Conservation (phyloP, 768 basidiomycete species). For the Trametes punicea region DNA sequence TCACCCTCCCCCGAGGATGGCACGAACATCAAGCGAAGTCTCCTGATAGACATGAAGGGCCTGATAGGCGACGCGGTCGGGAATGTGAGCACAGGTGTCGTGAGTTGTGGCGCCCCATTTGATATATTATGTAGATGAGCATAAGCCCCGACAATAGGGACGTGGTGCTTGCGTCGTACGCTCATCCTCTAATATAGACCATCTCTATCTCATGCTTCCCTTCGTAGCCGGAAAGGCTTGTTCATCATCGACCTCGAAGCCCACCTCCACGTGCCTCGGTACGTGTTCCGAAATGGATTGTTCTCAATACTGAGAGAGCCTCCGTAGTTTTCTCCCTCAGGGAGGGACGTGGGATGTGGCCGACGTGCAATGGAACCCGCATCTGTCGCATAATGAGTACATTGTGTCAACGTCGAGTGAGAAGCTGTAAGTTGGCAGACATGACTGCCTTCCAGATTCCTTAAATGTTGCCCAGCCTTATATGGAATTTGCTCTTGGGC, state of each 20-base stretch:
- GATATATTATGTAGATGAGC: constrained; percentile 63
- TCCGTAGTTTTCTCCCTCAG: constrained; percentile 74
- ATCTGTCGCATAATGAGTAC: constrained; percentile 68
- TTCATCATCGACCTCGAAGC: constrained; percentile 94
- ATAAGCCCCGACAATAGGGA: constrained; percentile 88
- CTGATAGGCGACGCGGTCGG: constrained; percentile 81
- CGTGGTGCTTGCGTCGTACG: constrained; percentile 85
- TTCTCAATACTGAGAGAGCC: background rate
- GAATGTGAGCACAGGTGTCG: constrained; percentile 52
- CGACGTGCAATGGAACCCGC: constrained; percentile 92
- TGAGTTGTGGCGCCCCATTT: constrained; percentile 25
- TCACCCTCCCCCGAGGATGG: constrained; percentile 48
- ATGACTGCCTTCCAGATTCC: background rate
- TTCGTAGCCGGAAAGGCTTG: constrained; percentile 70
- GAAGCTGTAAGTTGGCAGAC: constrained; percentile 69
- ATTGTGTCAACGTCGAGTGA: constrained; percentile 87
- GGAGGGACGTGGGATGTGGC: constrained; percentile 96
- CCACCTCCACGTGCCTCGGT: constrained; percentile 79
- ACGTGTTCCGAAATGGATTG: background rate
- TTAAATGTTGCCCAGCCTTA: constrained; percentile 46
- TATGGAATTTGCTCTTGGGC: constrained; percentile 85
- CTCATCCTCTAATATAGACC: background rate
- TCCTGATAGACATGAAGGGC: constrained; percentile 78
- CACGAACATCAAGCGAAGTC: constrained; percentile 51
- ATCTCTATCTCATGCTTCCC: background rate